phyloP scores from a whole-genome alignment of 495 filamentous ascomycete species.

The Neurospora sp. region DNA sequence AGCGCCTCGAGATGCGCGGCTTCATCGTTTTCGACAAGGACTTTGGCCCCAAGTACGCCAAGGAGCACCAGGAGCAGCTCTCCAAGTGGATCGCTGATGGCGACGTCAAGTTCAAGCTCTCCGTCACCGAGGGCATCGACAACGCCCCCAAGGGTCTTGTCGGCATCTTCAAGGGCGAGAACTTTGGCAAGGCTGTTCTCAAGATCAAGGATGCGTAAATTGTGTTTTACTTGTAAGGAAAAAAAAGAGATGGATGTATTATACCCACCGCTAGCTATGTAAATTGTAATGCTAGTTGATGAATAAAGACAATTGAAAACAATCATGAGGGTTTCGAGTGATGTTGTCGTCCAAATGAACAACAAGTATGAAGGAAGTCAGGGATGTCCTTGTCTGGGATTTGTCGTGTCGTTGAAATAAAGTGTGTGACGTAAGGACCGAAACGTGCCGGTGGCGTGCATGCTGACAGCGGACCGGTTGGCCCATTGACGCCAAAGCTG shows the following conservation, averaged over 20 bases:
- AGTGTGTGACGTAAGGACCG: not conserved
- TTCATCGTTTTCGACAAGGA: conserved; percentile 59
- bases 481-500: not conserved
- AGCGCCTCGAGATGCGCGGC: conserved; percentile 49
- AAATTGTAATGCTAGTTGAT: not conserved
- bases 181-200: conserved; percentile 85
- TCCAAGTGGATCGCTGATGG: conserved; percentile 79
- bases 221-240: not conserved
- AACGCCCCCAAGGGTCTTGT: conserved; percentile 69
- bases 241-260: not conserved
- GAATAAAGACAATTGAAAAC: not conserved
- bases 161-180: conserved; percentile 81
- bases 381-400: not conserved
- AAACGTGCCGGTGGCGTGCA: not conserved
- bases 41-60: conserved; percentile 58
- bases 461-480: not conserved
- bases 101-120: conserved; percentile 60
- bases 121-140: conserved; percentile 71
- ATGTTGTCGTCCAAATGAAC: too few relatives aligned
- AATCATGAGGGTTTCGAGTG: not conserved
- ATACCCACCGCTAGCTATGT: not conserved
- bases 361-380: not conserved
- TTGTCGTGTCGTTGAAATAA: not conserved
- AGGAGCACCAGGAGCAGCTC: conserved; percentile 74
- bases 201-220: conserved; percentile 44